Base-by-base conservation (phyloP, 2,329 filamentous ascomycete genomes). In the Coniochaeta sp. region DNA sequence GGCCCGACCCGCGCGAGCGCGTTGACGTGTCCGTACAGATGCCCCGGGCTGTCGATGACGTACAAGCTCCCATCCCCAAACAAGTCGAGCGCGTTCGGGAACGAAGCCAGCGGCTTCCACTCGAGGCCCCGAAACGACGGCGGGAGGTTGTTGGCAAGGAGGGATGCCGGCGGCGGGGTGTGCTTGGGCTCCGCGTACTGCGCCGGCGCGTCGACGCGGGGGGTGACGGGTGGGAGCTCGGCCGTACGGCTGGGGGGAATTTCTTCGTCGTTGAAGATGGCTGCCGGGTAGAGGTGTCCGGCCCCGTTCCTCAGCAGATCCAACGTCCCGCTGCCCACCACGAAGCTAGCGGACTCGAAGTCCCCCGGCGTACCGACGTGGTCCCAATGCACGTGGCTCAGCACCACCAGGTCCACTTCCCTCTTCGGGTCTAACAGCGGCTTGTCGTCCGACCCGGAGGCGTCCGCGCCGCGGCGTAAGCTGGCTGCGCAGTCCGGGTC, bases 351-450 rank as follows among this genome's bases (percentile, higher is more conserved):
- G 12, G 66, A 62, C 0, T 67, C 54, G 56, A 80, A 82, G 57
- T 81, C 76, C 1, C 66, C 63, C 0, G 78, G 75, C 4, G 76
- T 78, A n/a, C 79, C 80, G 32, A 76, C 68, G 55, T 82, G 79
- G 57, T 83, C 79, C 69, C 76, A 81, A 57, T 83, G 78, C 0
- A 78, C 68, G 53, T 83, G 79, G 56, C 72, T 76, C 1, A 79
- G 61, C 7, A 82, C 61, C 6, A 69, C 61, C 1, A 59, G 33
- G 49, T 67, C 58, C 31, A 71, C 60, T 20, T 61, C 61, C 6
- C 20, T 48, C 1, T 54, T 31, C 1, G 53, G 53, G n/a, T 55
- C 52, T 1, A 58, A 50, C 7, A 46, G n/a, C n/a, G n/a, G n/a
- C n/a, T n/a, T n/a, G n/a, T n/a, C n/a, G n/a, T n/a, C n/a, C n/a